These are phyloP conservation scores for Musa balbisiana DNA, from an alignment of 202 grass and related monocot genomes.

Conservation along the genomic window DNA sequence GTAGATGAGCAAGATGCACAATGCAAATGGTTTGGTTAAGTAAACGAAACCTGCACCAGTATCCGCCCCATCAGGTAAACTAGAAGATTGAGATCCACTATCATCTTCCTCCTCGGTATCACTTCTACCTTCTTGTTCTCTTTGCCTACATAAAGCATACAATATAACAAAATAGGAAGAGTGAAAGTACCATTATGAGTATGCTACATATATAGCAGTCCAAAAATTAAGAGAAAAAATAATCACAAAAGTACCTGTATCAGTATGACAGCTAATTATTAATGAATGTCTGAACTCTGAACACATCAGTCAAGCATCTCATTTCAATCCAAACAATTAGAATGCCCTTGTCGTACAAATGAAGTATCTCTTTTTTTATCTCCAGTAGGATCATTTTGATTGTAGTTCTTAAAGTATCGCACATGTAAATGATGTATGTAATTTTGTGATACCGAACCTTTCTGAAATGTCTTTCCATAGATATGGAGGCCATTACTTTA, in stretches of 20 bases:
- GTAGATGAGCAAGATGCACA: neutral
- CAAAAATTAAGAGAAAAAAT: neutral
- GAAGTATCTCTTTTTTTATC: too few relatives aligned
- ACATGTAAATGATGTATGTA: too few relatives aligned
- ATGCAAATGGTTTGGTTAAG: neutral
- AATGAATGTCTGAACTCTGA: neutral
- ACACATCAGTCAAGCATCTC: too few relatives aligned
- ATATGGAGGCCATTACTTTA: too few relatives aligned
- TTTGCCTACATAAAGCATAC: neutral
- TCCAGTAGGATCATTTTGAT: too few relatives aligned
- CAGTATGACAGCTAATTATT: neutral
- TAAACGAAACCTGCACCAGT: neutral
- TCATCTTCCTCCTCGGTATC: neutral
- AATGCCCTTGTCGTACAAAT: too few relatives aligned
- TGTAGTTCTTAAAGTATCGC: too few relatives aligned
- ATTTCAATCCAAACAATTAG: too few relatives aligned
- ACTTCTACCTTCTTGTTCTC: slow-evolving; percentile 18
- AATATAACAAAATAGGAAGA: neutral
- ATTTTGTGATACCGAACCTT: too few relatives aligned
- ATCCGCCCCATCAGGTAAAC: slow-evolving; percentile 7
- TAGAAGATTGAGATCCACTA: neutral
- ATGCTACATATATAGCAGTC: too few relatives aligned
- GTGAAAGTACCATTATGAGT: too few relatives aligned
- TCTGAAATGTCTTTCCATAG: too few relatives aligned
- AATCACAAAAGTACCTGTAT: neutral